Conservation (phyloP, 768 basidiomycete genomes). For the Xerocomus spinulosus region DNA sequence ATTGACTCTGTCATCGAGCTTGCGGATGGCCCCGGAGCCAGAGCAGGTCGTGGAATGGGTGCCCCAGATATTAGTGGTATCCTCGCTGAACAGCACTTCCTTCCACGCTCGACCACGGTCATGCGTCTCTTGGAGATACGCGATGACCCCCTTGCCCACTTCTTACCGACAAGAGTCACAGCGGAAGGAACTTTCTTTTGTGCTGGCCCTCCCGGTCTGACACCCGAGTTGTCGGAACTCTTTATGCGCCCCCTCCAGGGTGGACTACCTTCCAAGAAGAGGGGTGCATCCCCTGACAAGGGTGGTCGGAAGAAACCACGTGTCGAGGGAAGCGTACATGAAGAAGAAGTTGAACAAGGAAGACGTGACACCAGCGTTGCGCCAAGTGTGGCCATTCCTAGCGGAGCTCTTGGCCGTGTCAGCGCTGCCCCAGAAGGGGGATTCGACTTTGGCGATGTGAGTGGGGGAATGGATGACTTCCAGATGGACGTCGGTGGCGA, state of each 20-base stretch:
- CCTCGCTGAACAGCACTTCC: constrained; percentile 74
- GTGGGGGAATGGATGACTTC: constrained; percentile 58
- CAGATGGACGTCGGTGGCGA: constrained; percentile 62
- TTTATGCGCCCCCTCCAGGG: constrained; percentile 73
- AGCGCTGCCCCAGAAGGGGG: constrained; percentile 54
- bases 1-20: constrained; percentile 90
- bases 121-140: constrained; percentile 85
- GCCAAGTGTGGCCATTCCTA: constrained; percentile 54
- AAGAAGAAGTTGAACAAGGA: constrained; percentile 62
- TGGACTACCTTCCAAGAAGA: constrained; percentile 52
- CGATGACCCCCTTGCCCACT: constrained; percentile 78
- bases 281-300: constrained; percentile 53
- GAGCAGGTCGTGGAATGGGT: constrained; percentile 54
- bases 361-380: constrained; percentile 65
- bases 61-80: constrained; percentile 66
- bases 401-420: constrained; percentile 47
- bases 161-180: constrained; percentile 76
- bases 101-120: constrained; percentile 79
- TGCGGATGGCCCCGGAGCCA: constrained; percentile 53
- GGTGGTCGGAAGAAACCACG: constrained; percentile 56
- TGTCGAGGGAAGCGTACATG: constrained; percentile 44
- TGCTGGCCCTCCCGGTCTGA: constrained; percentile 80
- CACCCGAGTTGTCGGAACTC: constrained; percentile 75
- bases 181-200: constrained; percentile 72
- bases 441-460: constrained; percentile 61